These are phyloP conservation scores for Corchorus olitorius DNA, from an alignment of 345 rosid species.

Conservation along the genomic window DNA sequence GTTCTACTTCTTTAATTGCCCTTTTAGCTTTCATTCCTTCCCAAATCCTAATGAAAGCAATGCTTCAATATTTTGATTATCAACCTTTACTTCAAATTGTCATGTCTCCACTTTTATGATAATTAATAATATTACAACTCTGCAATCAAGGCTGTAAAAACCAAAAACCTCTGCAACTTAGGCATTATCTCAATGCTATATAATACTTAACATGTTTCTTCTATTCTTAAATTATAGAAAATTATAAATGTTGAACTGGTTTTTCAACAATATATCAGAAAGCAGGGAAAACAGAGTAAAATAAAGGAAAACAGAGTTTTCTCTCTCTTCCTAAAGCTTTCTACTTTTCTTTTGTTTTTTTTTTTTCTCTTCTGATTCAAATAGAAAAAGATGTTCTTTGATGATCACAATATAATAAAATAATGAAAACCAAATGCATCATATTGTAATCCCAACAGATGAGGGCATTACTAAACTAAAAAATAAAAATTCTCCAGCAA, in stretches of 20 bases:
- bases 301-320: background rate
- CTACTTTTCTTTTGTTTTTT: background rate
- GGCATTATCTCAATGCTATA: too few relatives aligned
- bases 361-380: background rate
- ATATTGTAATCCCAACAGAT: constrained; percentile 20
- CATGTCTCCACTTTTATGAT: too few relatives aligned
- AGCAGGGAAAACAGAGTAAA: too few relatives aligned
- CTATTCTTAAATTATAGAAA: too few relatives aligned
- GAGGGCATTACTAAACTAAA: constrained; percentile 14
- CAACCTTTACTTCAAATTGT: background rate
- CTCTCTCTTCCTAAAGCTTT: background rate
- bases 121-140: too few relatives aligned
- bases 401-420: background rate
- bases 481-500: constrained; percentile 22
- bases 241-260: too few relatives aligned
- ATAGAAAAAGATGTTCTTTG: background rate
- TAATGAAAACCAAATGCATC: background rate
- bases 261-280: too few relatives aligned
- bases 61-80: background rate
- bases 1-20: too few relatives aligned
- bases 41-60: background rate
- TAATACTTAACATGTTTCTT: too few relatives aligned
- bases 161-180: too few relatives aligned
- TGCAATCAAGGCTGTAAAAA: too few relatives aligned
- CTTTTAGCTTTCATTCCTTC: background rate